A percentile compares a stretch with the other conserved stretches of the same genome.
Conservation (phyloP, 805 yeast species). For the Lachancea lanzarotensis region DNA sequence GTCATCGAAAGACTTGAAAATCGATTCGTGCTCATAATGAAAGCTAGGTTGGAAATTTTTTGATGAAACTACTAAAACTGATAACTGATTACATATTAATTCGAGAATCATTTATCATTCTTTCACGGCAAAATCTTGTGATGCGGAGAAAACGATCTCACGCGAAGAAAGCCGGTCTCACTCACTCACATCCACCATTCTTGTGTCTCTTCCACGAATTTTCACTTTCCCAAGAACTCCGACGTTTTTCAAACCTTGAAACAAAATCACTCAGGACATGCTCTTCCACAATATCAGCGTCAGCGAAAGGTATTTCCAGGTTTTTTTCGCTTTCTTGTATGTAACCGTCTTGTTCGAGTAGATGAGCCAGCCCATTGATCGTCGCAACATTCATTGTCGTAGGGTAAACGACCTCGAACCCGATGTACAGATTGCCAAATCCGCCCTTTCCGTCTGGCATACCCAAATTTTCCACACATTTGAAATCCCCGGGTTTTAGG, state of each 20-base stretch:
- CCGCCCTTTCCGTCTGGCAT: conserved; percentile 45
- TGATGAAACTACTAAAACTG: too few species aligned
- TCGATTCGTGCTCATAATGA: too few species aligned
- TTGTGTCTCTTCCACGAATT: background rate
- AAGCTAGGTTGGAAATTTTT: too few species aligned
- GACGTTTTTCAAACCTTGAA: background rate
- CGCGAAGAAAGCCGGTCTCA: too few species aligned
- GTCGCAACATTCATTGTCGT: conserved; percentile 18
- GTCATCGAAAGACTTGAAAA: too few species aligned
- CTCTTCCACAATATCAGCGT: conserved; percentile 2
- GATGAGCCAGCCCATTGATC: conserved; percentile 11
- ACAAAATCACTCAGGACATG: conserved; percentile 4
- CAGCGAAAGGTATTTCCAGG: background rate
- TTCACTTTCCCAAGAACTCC: background rate
- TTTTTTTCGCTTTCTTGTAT: background rate
- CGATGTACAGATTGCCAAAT: conserved; percentile 47
- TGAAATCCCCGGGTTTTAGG: conserved; percentile 42
- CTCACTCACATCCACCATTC: background rate
- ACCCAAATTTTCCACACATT: conserved; percentile 39
- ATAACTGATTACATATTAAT: too few species aligned
- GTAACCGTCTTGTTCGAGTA: conserved; percentile 16
- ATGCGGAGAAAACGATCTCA: too few species aligned
- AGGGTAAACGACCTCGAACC: conserved; percentile 57
- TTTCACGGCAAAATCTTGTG: too few species aligned
- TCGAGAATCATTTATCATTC: too few species aligned